These are phyloP conservation scores for Trichoderma sp. DNA, from an alignment of 2,329 filamentous ascomycete species.

Conservation along the genomic window DNA sequence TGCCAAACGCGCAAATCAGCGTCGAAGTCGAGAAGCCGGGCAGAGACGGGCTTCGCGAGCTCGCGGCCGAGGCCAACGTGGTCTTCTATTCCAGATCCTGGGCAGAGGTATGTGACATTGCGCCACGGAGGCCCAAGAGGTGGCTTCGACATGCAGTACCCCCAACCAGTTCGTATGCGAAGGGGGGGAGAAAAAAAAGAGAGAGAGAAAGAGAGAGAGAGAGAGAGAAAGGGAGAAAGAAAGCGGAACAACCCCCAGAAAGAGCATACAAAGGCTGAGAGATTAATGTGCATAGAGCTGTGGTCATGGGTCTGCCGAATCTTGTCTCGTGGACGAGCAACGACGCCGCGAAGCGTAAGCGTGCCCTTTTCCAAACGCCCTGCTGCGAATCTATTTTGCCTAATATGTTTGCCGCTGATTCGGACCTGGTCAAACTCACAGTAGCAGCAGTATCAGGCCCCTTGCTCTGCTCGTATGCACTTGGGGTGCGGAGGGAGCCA, in stretches of 20 bases:
- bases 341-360: conserved; percentile 42
- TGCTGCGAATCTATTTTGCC: background rate
- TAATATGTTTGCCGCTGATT: conserved; percentile 23
- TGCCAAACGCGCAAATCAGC: conserved; percentile 53
- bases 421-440: conserved; percentile 12
- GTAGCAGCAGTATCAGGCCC: conserved; percentile 30
- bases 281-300: conserved; percentile 27
- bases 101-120: conserved; percentile 55
- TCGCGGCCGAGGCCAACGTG: conserved; percentile 62
- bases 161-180: background rate
- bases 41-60: conserved; percentile 54
- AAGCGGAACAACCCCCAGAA: background rate
- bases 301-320: conserved; percentile 45
- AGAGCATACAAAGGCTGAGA: conserved; percentile 5
- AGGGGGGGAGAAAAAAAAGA: background rate
- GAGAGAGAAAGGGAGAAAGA: background rate
- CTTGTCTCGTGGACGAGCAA: conserved; percentile 48
- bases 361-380: conserved; percentile 2
- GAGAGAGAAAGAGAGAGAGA: background rate
- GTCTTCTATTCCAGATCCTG: conserved; percentile 72
- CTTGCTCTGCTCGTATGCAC: conserved; percentile 50
- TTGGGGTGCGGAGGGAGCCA: conserved; percentile 54
- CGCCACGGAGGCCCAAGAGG: background rate
- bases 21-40: conserved; percentile 71
- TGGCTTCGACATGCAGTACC: background rate